Conservation (phyloP, 225 moss, liverwort and hornwort species). For the Polytrichum commune region DNA sequence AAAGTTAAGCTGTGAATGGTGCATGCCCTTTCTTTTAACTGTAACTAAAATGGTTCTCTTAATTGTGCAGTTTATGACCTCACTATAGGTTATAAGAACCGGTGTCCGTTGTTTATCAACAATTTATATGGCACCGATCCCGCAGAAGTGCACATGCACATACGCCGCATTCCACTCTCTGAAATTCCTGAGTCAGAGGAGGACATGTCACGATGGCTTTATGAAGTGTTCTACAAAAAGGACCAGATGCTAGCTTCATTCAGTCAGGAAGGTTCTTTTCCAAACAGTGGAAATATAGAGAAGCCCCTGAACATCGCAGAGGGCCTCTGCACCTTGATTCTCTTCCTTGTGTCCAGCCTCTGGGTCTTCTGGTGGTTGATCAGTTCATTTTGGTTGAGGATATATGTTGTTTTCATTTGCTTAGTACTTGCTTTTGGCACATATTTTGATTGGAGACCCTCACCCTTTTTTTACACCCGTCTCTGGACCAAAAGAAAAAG, state of each 20-base stretch:
- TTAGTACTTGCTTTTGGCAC: slow-evolving; percentile 43
- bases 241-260: slow-evolving; percentile 67
- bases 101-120: slow-evolving; percentile 82
- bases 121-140: slow-evolving; percentile 96
- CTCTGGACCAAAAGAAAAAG: slow-evolving; percentile 32
- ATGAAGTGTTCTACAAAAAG: slow-evolving; percentile 66
- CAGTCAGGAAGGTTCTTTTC: slow-evolving; percentile 64
- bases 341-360: slow-evolving; percentile 33
- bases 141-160: slow-evolving; percentile 90
- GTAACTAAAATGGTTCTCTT: neutral
- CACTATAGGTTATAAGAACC: slow-evolving; percentile 87
- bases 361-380: slow-evolving; percentile 50
- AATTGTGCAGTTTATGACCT: slow-evolving; percentile 85
- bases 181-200: slow-evolving; percentile 71
- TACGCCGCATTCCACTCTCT: slow-evolving; percentile 69
- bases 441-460: slow-evolving; percentile 53
- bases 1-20: neutral
- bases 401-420: slow-evolving; percentile 50
- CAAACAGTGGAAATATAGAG: slow-evolving; percentile 49
- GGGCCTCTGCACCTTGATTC: slow-evolving; percentile 36
- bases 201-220: slow-evolving; percentile 73
- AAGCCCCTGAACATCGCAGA: slow-evolving; percentile 47
- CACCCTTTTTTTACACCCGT: slow-evolving; percentile 29
- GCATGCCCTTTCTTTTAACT: neutral
- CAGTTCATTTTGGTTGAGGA: slow-evolving; percentile 51